phyloP scores from a whole-genome alignment of 257 asterid species.

The Solanum tarapatanum region DNA sequence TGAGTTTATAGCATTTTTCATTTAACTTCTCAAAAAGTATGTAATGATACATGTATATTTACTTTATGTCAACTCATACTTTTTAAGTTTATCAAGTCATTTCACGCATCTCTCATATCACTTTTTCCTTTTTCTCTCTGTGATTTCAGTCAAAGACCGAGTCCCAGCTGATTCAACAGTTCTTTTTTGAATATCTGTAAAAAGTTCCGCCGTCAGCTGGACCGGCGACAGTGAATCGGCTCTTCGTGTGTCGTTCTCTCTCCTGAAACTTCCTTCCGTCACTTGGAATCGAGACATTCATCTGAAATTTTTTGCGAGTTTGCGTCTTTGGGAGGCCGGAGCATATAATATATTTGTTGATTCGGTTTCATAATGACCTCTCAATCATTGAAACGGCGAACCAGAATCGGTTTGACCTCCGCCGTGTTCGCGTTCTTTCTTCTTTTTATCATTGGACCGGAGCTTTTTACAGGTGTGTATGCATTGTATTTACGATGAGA shows the following conservation, averaged over 20 bases:
- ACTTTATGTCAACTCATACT: slow-evolving; percentile 1
- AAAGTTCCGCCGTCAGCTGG: background rate
- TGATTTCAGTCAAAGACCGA: background rate
- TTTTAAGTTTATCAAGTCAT: background rate
- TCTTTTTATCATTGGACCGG: background rate
- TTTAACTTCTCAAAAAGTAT: background rate
- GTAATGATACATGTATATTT: background rate
- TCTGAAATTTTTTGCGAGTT: background rate
- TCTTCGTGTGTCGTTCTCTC: background rate
- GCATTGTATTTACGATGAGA: background rate
- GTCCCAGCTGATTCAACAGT: background rate
- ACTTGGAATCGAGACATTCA: background rate
- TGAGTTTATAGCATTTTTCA: background rate
- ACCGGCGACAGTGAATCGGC: background rate
- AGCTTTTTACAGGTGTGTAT: background rate
- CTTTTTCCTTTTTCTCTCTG: background rate
- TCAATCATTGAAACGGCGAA: background rate
- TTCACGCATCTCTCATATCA: background rate
- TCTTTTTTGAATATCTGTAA: background rate
- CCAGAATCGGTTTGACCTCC: background rate
- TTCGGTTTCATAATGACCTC: background rate
- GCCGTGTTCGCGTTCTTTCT: background rate
- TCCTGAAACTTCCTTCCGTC: background rate
- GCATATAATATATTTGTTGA: background rate
- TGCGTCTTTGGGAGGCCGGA: background rate